Percentiles rank a stretch among this genome's conserved stretches.
These are phyloP conservation scores for Phylloporus sp. DNA, from an alignment of 768 basidiomycete genomes.

Conservation along the genomic window DNA sequence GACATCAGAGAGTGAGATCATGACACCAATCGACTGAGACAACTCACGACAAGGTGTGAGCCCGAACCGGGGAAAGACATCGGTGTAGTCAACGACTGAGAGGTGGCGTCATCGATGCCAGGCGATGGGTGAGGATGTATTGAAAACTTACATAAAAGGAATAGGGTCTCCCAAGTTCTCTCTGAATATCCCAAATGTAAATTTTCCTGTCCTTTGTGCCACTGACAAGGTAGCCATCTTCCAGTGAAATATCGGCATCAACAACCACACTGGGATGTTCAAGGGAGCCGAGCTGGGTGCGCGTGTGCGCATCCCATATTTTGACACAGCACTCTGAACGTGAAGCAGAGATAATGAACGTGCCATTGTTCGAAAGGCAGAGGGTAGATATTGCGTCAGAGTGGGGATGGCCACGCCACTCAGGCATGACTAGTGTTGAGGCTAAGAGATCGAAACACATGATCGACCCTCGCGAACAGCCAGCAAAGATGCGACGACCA, in stretches of 20 bases:
- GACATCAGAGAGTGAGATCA: conserved; percentile 2
- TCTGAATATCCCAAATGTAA: conserved; percentile 14
- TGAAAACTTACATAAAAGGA: conserved; percentile 9
- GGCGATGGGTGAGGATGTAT: neutral
- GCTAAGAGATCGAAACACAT: conserved; percentile 8
- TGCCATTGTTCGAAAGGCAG: conserved; percentile 17
- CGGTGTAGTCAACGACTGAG: conserved; percentile 7
- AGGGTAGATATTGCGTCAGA: conserved; percentile 14
- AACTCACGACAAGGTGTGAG: conserved; percentile 6
- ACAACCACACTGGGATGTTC: conserved; percentile 7
- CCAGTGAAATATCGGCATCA: conserved; percentile 13
- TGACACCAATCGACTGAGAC: neutral
- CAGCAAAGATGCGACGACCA: conserved; percentile 15
- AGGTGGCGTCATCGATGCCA: neutral
- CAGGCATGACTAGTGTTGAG: neutral
- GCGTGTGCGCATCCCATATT: conserved; percentile 14
- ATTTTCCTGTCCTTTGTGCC: conserved; percentile 5
- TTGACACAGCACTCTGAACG: conserved; percentile 10
- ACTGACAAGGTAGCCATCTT: conserved; percentile 10
- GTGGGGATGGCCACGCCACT: conserved; percentile 11
- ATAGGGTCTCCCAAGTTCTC: conserved; percentile 6
- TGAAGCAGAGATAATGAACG: conserved; percentile 20
- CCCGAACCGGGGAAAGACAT: neutral
- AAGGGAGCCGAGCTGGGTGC: conserved; percentile 6
- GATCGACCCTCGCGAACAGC: conserved; percentile 12